Conservation (phyloP, 345 rosid genomes). For the Gossypium longicalyx region DNA sequence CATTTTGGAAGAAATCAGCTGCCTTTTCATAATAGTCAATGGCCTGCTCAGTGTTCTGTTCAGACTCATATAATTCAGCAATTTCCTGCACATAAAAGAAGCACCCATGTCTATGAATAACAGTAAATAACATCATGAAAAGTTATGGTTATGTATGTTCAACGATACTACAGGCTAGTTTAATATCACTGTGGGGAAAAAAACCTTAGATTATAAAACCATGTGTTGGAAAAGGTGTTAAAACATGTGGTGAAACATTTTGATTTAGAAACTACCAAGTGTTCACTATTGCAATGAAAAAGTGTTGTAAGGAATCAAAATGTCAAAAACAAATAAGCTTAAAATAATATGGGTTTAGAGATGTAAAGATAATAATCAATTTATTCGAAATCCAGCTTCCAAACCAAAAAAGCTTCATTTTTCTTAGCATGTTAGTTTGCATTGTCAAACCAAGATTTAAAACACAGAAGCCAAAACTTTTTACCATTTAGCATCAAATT, state of each 20-base stretch:
- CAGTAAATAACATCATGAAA: background rate
- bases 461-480: background rate
- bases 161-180: background rate
- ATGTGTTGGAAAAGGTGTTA: too few relatives aligned
- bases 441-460: background rate
- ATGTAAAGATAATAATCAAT: background rate
- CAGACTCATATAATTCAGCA: constrained; percentile 70
- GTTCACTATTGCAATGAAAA: background rate
- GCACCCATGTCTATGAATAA: background rate
- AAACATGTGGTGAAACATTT: too few relatives aligned
- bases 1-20: constrained; percentile 73
- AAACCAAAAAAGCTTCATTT: background rate
- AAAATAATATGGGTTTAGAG: background rate
- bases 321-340: background rate
- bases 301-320: background rate
- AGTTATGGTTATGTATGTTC: background rate
- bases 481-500: background rate
- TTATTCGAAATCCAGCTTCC: background rate
- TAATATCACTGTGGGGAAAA: too few relatives aligned
- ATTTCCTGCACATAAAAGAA: constrained; percentile 54
- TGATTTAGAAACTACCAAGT: too few relatives aligned
- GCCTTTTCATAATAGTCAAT: constrained; percentile 67
- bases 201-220: too few relatives aligned
- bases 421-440: background rate
- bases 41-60: constrained; percentile 57